Percentiles rank a stretch among this genome's conserved stretches.
phyloP scores from a whole-genome alignment of 1,139 yeast genomes.

The Yamadazyma atlantica region DNA sequence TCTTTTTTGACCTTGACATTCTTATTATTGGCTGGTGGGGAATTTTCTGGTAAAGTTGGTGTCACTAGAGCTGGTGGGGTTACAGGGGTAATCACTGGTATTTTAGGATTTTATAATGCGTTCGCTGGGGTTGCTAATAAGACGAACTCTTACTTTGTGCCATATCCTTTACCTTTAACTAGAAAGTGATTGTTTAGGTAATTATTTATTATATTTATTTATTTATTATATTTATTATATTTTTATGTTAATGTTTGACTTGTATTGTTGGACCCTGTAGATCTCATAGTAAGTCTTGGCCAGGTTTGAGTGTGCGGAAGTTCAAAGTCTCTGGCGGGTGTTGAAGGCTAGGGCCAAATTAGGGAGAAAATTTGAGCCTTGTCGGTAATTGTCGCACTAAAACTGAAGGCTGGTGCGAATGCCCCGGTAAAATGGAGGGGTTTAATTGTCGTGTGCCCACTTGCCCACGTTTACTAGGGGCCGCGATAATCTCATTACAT shows the following conservation, averaged over 20 bases:
- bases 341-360: too few relatives aligned
- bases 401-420: not conserved
- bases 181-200: too few relatives aligned
- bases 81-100: slow-evolving; percentile 39
- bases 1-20: slow-evolving; percentile 38
- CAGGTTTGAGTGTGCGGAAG: too few relatives aligned
- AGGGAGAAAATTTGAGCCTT: too few relatives aligned
- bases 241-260: too few relatives aligned
- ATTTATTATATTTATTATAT: slow-evolving; percentile 2
- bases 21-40: slow-evolving; percentile 42
- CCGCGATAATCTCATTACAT: not conserved
- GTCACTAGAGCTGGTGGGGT: slow-evolving; percentile 45
- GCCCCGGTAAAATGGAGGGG: not conserved
- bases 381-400: too few relatives aligned
- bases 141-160: slow-evolving; percentile 29
- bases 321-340: too few relatives aligned
- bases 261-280: too few relatives aligned
- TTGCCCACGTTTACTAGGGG: slow-evolving; percentile 2
- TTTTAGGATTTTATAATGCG: slow-evolving; percentile 43
- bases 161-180: slow-evolving; percentile 23
- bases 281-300: not conserved
- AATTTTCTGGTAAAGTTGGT: slow-evolving; percentile 31
- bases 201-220: slow-evolving; percentile 6
- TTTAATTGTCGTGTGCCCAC: not conserved
- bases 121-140: slow-evolving; percentile 34